Conservation (phyloP, 345 rosid genomes). For the Ceriops decandra region DNA sequence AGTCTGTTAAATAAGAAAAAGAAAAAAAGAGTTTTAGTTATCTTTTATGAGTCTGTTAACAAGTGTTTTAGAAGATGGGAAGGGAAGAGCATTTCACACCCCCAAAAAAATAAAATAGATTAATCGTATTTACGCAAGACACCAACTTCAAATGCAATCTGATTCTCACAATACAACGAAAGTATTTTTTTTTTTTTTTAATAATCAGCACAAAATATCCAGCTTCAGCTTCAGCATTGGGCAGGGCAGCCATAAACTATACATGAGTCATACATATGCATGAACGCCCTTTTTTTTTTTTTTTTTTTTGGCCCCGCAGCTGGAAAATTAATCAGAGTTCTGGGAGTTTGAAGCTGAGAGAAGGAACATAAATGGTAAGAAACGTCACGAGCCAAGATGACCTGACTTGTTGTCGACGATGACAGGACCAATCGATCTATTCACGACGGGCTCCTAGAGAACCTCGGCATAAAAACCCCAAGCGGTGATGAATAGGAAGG, state of each 20-base stretch:
- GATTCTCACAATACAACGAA: not conserved
- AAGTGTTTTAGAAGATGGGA: too few species aligned
- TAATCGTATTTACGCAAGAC: not conserved
- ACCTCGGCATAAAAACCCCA: constrained; percentile 46
- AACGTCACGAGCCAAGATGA: constrained; percentile 5
- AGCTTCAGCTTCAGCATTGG: constrained; percentile 40
- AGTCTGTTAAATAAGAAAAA: too few species aligned
- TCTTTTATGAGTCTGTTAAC: too few species aligned
- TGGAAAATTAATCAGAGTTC: too few species aligned
- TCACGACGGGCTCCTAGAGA: constrained; percentile 48
- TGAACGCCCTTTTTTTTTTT: too few species aligned
- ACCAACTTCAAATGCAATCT: constrained; percentile 1
- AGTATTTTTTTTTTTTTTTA: not conserved
- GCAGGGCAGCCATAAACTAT: constrained; percentile 82
- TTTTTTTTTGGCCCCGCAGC: too few species aligned
- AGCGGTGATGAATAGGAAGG: constrained; percentile 55
- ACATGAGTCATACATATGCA: too few species aligned
- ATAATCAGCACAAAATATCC: too few species aligned
- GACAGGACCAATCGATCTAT: constrained; percentile 39
- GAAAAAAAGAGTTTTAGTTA: too few species aligned
- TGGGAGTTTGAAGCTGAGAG: not conserved
- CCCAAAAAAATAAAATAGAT: not conserved
- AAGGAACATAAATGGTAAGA: not conserved
- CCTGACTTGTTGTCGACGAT: constrained; percentile 70
- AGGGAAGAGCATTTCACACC: not conserved